A percentile compares a stretch with the other conserved stretches of the same genome.
These are phyloP conservation scores for Apiospora kogelbergensis DNA, from an alignment of 2,329 filamentous ascomycete species.

Conservation along the genomic window DNA sequence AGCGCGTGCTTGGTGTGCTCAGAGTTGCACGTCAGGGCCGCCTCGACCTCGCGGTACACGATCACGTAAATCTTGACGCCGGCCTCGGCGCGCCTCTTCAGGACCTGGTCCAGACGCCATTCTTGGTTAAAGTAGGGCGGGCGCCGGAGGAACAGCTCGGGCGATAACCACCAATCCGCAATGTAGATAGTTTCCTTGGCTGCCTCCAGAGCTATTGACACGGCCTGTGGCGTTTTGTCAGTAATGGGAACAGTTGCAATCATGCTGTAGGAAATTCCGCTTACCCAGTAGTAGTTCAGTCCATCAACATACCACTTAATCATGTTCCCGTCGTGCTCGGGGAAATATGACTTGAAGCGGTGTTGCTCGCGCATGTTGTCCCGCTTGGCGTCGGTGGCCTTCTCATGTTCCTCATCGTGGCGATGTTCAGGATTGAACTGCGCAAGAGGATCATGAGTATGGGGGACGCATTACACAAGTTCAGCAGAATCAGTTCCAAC, in stretches of 20 bases:
- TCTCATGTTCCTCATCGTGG: conserved; percentile 90
- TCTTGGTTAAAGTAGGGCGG: conserved; percentile 81
- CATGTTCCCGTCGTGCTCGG: conserved; percentile 79
- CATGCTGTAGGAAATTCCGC: conserved; percentile 11
- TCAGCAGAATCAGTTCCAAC: conserved; percentile 16
- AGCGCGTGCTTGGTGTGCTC: conserved; percentile 88
- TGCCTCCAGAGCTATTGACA: conserved; percentile 84
- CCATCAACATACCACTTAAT: conserved; percentile 98
- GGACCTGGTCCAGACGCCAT: conserved; percentile 80
- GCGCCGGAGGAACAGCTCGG: conserved; percentile 80
- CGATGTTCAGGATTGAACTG: conserved; percentile 84
- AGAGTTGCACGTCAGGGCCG: conserved; percentile 87
- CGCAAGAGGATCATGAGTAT: not conserved
- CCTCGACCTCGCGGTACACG: conserved; percentile 86
- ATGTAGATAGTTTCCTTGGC: conserved; percentile 96
- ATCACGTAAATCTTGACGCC: conserved; percentile 94
- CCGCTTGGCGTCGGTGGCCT: conserved; percentile 79
- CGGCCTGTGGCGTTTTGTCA: conserved; percentile 47
- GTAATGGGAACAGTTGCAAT: conserved; percentile 9
- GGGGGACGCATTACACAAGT: conserved; percentile 17
- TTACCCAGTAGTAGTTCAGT: conserved; percentile 85
- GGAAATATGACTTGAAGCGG: conserved; percentile 88
- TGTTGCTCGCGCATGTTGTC: conserved; percentile 69
- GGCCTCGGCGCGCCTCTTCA: conserved; percentile 86
- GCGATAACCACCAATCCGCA: conserved; percentile 94